A percentile compares a stretch with the other conserved stretches of the same genome.
phyloP scores from a whole-genome alignment of 2,329 filamentous ascomycete genomes.

The Stachybotrys echinatus region DNA sequence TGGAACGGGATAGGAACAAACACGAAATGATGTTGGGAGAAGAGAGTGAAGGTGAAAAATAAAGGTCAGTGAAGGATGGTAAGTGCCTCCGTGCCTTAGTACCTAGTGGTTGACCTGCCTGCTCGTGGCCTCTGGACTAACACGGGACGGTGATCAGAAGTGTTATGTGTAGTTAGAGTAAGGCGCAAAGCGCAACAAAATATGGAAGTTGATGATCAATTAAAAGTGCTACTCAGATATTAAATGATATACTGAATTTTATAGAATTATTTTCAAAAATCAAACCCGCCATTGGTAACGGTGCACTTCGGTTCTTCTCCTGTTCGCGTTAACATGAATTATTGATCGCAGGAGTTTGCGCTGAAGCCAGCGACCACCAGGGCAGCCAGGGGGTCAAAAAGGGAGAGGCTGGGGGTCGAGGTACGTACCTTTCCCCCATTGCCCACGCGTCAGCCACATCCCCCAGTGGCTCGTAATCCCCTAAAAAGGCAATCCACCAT shows the following conservation, averaged over 20 bases:
- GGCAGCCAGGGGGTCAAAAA: constrained; percentile 6
- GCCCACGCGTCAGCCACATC: not conserved
- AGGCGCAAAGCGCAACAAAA: constrained; percentile 10
- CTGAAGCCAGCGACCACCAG: too few species aligned
- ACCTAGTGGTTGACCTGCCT: not conserved
- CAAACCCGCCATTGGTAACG: too few species aligned
- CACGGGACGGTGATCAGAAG: constrained; percentile 1
- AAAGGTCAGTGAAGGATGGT: not conserved
- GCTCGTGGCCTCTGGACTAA: not conserved
- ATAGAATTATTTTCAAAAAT: too few species aligned
- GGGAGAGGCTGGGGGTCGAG: constrained; percentile 17
- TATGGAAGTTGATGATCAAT: too few species aligned
- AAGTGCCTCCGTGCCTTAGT: too few species aligned
- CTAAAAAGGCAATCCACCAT: not conserved
- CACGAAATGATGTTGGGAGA: too few species aligned
- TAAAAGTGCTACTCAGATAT: too few species aligned
- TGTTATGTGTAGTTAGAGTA: constrained; percentile 10
- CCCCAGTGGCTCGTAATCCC: not conserved
- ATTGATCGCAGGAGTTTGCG: constrained; percentile 22
- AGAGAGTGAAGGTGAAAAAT: constrained; percentile 1
- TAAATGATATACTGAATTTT: too few species aligned
- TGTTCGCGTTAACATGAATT: constrained; percentile 25
- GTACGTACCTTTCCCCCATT: not conserved
- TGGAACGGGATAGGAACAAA: too few species aligned
- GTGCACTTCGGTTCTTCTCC: too few species aligned